phyloP scores from a whole-genome alignment of 352 stramenopile genomes.

The Peronosclerospora sorghi region DNA sequence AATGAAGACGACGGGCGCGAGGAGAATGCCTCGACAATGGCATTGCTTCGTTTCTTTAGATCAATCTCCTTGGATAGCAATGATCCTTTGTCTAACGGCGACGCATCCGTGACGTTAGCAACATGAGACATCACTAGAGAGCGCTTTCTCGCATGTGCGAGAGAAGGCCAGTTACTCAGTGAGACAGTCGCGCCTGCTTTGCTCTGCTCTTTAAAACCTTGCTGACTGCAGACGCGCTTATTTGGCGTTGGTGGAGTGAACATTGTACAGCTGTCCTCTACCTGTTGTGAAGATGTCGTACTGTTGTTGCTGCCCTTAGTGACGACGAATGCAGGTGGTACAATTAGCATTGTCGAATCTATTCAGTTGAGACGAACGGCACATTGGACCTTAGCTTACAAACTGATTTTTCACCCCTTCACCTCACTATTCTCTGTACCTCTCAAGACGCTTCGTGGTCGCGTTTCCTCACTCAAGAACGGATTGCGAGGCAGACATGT shows the following conservation, averaged over 20 bases:
- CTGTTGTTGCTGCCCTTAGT: slow-evolving; percentile 16
- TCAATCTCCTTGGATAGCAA: slow-evolving; percentile 26
- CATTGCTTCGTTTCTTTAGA: slow-evolving; percentile 14
- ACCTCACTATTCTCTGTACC: slow-evolving; percentile 10
- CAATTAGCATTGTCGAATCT: slow-evolving; percentile 22
- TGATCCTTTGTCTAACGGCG: slow-evolving; percentile 13
- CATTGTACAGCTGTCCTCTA: slow-evolving; percentile 11
- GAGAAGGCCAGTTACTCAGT: slow-evolving; percentile 13
- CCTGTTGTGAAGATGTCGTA: slow-evolving; percentile 7
- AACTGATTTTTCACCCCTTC: slow-evolving; percentile 19
- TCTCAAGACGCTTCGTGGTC: slow-evolving; percentile 10
- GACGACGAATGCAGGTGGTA: slow-evolving; percentile 11
- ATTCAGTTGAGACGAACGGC: slow-evolving; percentile 7
- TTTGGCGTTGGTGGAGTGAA: slow-evolving; percentile 27
- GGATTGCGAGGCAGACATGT: slow-evolving; percentile 16
- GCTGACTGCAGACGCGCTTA: slow-evolving; percentile 28
- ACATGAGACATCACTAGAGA: slow-evolving; percentile 14
- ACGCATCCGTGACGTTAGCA: slow-evolving; percentile 15
- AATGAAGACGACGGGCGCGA: slow-evolving; percentile 15
- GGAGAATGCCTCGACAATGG: slow-evolving; percentile 3
- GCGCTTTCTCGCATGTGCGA: slow-evolving; percentile 20
- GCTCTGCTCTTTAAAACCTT: slow-evolving; percentile 18
- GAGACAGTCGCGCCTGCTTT: slow-evolving; percentile 13
- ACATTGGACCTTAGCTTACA: slow-evolving; percentile 15
- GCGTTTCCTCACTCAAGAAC: slow-evolving; percentile 15